phyloP scores from a whole-genome alignment of 345 rosid genomes.

The Eucalyptus caleyi region DNA sequence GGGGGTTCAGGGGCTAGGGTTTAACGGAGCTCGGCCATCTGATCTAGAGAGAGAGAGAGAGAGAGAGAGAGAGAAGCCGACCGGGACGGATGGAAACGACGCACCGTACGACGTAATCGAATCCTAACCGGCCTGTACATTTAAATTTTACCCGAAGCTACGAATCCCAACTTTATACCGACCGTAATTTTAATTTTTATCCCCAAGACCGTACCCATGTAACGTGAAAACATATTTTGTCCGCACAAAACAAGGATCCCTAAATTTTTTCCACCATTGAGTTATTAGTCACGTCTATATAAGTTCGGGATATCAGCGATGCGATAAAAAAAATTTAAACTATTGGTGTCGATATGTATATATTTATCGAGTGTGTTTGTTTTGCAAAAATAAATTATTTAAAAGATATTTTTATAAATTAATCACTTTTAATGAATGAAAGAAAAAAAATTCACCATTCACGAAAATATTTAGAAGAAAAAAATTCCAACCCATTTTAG shows the following conservation, averaged over 20 bases:
- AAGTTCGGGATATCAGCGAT: background rate
- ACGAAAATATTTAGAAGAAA: too few relatives aligned
- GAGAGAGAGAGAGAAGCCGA: background rate
- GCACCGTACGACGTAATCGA: background rate
- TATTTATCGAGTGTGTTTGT: background rate
- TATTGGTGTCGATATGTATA: background rate
- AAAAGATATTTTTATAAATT: background rate
- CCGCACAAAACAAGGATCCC: background rate
- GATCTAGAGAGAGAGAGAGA: background rate
- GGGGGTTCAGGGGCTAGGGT: background rate
- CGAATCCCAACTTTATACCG: background rate
- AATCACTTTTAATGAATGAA: background rate
- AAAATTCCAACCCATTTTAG: background rate
- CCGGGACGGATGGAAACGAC: background rate
- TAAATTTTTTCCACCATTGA: background rate
- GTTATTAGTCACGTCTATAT: rapidly evolving
- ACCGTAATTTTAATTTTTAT: background rate
- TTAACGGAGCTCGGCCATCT: background rate
- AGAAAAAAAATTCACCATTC: rapidly evolving
- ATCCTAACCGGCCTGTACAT: background rate
- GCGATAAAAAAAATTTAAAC: background rate
- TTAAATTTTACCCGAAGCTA: background rate
- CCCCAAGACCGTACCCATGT: background rate
- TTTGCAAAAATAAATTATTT: background rate
- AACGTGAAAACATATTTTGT: background rate